A percentile compares a stretch with the other conserved stretches of the same genome.
These are phyloP conservation scores for Cyanodermella asteris DNA, from an alignment of 2,329 filamentous ascomycete species.

Conservation along the genomic window DNA sequence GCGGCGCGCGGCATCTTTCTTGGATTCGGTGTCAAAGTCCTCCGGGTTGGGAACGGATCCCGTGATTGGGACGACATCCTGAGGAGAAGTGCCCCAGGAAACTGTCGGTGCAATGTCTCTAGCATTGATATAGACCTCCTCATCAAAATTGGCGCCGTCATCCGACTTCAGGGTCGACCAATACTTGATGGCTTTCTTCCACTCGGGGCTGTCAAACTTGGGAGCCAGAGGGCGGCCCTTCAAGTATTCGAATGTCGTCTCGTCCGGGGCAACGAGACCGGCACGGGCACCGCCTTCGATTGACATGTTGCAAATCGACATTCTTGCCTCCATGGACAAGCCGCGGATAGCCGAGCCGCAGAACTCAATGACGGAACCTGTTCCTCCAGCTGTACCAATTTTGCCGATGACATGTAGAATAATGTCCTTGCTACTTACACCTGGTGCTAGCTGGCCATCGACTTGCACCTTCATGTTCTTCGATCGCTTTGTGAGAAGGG, in stretches of 20 bases:
- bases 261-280: slow-evolving; percentile 90
- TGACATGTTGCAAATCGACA: slow-evolving; percentile 99
- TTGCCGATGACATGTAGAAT: slow-evolving; percentile 79
- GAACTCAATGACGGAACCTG: slow-evolving; percentile 88
- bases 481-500: slow-evolving; percentile 77
- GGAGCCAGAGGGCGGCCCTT: slow-evolving; percentile 79
- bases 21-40: slow-evolving; percentile 56
- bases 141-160: slow-evolving; percentile 70
- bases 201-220: slow-evolving; percentile 61
- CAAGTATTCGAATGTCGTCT: slow-evolving; percentile 85
- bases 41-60: slow-evolving; percentile 78
- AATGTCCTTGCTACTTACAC: slow-evolving; percentile 91
- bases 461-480: slow-evolving; percentile 99
- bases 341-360: slow-evolving; percentile 79
- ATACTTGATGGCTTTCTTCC: slow-evolving; percentile 71
- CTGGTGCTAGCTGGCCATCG: slow-evolving; percentile 69
- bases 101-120: slow-evolving; percentile 88
- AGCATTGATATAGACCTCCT: slow-evolving; percentile 69
- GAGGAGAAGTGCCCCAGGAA: slow-evolving; percentile 91
- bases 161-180: slow-evolving; percentile 78
- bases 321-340: slow-evolving; percentile 88
- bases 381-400: slow-evolving; percentile 90
- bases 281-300: slow-evolving; percentile 90
- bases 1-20: slow-evolving; percentile 57
- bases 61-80: slow-evolving; percentile 89